Conservation (phyloP, 805 yeast genomes). For the Candida boleticola region DNA sequence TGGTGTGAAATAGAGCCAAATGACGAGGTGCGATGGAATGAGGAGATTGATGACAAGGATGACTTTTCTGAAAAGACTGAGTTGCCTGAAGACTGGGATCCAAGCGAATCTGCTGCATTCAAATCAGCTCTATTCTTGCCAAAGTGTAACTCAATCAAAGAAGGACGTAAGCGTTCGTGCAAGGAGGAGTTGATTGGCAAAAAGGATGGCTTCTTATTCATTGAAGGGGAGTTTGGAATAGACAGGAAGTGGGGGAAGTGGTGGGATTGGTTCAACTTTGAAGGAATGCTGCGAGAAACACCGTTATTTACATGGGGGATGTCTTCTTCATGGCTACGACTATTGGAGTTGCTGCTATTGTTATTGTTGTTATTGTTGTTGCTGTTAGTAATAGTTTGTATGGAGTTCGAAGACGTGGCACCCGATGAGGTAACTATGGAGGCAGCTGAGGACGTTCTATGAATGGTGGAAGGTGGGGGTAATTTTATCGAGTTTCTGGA, state of each 20-base stretch:
- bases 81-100: constrained; percentile 24
- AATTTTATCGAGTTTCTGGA: constrained; percentile 12
- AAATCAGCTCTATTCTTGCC: constrained; percentile 8
- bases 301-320: too few relatives aligned
- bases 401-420: not conserved
- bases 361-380: not conserved
- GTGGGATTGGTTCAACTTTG: constrained; percentile 11
- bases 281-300: constrained; percentile 7
- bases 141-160: constrained; percentile 31
- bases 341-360: not conserved
- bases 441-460: constrained; percentile 9
- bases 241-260: constrained; percentile 2
- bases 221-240: constrained; percentile 12
- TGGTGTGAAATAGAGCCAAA: constrained; percentile 29
- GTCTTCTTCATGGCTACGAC: not conserved
- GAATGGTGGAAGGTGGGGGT: constrained; percentile 21
- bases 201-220: constrained; percentile 14
- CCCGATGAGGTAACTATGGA: not conserved
- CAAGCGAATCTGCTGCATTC: constrained; percentile 20
- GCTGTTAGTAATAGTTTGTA: not conserved
- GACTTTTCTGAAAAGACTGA: constrained; percentile 38
- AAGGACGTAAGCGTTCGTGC: constrained; percentile 33
- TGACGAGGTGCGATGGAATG: constrained; percentile 24
- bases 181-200: constrained; percentile 16
- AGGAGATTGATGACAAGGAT: constrained; percentile 30